A percentile compares a stretch with the other conserved stretches of the same genome.
Evolutionary conservation across 192 early-diverging fungal species (phyloP).

Genomic region (Hyaloraphidium curvatum): DNA sequence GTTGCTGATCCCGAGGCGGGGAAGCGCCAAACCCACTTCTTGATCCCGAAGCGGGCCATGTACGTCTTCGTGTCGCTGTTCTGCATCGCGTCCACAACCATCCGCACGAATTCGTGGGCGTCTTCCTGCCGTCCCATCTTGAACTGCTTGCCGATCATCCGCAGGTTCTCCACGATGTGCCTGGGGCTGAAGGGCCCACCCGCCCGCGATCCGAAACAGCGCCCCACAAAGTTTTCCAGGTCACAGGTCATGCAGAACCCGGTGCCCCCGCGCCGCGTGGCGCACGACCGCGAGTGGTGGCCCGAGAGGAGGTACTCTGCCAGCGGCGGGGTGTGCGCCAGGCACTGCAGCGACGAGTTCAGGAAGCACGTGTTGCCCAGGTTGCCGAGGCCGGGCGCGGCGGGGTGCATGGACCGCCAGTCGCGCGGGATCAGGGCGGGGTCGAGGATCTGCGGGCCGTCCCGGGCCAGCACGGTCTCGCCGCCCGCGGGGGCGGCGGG

Average conservation of each 20-base stretch:
- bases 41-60: too few relatives aligned
- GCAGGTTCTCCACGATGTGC: conserved; percentile 5
- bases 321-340: conserved; percentile 54
- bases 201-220: background rate
- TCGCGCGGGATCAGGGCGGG: too few relatives aligned
- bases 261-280: background rate
- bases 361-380: conserved; percentile 60
- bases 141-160: conserved; percentile 50
- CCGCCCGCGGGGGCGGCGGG: too few relatives aligned
- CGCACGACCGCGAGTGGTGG: conserved; percentile 35
- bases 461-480: too few relatives aligned
- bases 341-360: conserved; percentile 60
- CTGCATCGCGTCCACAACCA: conserved; percentile 47
- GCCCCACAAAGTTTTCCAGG: background rate
- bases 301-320: conserved; percentile 41
- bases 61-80: conserved; percentile 30
- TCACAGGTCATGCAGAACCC: background rate
- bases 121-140: conserved; percentile 69
- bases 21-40: conserved; percentile 14
- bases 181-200: background rate
- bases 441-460: too few relatives aligned
- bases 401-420: too few relatives aligned
- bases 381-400: conserved; percentile 45
- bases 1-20: conserved; percentile 31
- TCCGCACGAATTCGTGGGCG: conserved; percentile 69